Base-by-base conservation (phyloP, 2,329 filamentous ascomycete genomes). In the Xylariaceae sp. region DNA sequence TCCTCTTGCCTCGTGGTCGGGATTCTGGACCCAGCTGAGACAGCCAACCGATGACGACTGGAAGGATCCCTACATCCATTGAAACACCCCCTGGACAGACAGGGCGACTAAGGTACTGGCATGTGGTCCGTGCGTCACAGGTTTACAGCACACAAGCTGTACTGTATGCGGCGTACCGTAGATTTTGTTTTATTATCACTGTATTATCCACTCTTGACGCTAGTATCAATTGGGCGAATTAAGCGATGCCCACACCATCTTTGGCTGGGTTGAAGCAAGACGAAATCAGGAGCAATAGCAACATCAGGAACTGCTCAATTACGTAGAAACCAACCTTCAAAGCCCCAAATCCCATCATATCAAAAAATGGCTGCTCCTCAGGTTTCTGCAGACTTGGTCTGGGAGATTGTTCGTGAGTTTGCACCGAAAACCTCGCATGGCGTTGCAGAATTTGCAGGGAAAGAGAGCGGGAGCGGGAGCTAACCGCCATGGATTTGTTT, bases 391-490 rank as follows among this genome's bases (percentile, higher is more conserved):
- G 89, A 96, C 73, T 78, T 96, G 60, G 73, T 95, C 76, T 97
- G 90, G 90, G 84, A 90, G 79, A 73, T 94, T 69, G 82, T 83
- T 77, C 87, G 89, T 96, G 82, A 70, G 88, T 88, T 35, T 39
- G 51, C 39, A 34, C 21, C 27, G 12, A 30, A 17, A n/a, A 29
- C 24, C 16, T 31, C 18, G 26, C 13, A 24, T 32, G 34, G 13
- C 7, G 31, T 15, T 13, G 19, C 35, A 28, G 21, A 36, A 14
- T 15, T n/a, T 37, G n/a, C 12, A 32, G 26, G 21, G 21, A 11
- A 24, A n/a, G n/a, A n/a, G n/a, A n/a, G n/a, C n/a, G 28, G 5
- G 8, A 29, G 19, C 30, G 8, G 40, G 51, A 34, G 41, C 48
- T 55, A 43, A 62, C 47, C 29, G 16, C 16, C 34, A 23, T 15